Evolutionary conservation across 2,329 filamentous ascomycete species (phyloP), one percentile per base, ranked within the genome.

Genomic region (Aspergillus sp.): DNA sequence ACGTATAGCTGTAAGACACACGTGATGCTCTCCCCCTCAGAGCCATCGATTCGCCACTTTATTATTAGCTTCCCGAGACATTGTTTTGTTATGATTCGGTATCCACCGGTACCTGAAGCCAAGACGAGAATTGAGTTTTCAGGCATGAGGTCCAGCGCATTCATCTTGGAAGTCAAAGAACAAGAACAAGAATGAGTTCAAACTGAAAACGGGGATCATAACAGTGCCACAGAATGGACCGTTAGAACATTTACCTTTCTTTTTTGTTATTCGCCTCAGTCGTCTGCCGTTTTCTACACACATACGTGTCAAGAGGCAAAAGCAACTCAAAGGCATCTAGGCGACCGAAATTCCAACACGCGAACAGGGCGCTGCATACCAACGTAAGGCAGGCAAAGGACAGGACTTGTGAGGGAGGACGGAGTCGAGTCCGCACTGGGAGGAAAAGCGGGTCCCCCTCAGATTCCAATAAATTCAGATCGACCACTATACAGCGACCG

Each of bases 391-490:
- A 53, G 54, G 52, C 50, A 41, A 49, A 48, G 23, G 41, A 23
- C 25, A 48, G 23, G 41, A 23, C 25, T 28, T 17, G 23, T 23
- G 25, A 50, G 47, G 47, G n/a, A 32, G 47, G n/a, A 32, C 47
- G n/a, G 21, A 13, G 41, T 45, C 9, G 19, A 59, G 43, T 53
- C 38, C 60, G 28, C 25, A 28, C 43, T 57, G 23, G 64, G 63
- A 66, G 65, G 59, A 58, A 30, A 59, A 59, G 67, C 63, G 67
- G 70, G 67, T 64, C 67, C 61, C 28, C 28, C 52, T 19, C 65
- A 67, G 58, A 65, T 68, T 64, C 60, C 62, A 64, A 63, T 53
- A 68, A 69, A 70, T 70, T 71, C 65, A 63, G 70, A 71, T 70
- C 65, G 61, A 19, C 67, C 60, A 69, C 54, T 23, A 53, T 38